These are phyloP conservation scores for Bipolaris zeicola DNA, from an alignment of 2,329 filamentous ascomycete genomes.

Conservation along the genomic window DNA sequence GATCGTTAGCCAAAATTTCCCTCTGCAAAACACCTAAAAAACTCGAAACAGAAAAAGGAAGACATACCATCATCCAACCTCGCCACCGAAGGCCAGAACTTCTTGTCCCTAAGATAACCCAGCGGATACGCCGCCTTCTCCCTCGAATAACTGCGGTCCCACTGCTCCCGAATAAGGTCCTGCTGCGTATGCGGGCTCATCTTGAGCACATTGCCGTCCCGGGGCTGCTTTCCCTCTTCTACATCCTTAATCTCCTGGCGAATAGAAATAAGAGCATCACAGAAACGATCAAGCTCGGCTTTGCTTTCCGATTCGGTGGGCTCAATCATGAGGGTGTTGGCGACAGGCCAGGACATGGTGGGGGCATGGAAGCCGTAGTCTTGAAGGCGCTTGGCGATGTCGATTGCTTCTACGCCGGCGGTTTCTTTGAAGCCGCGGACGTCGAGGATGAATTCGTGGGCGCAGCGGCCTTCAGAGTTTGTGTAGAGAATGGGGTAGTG, in stretches of 20 bases:
- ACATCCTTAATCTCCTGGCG: constrained; percentile 82
- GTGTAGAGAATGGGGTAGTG: constrained; percentile 95
- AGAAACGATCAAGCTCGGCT: constrained; percentile 90
- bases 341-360: constrained; percentile 95
- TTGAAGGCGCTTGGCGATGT: constrained; percentile 94
- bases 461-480: constrained; percentile 84
- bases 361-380: constrained; percentile 98
- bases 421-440: constrained; percentile 82
- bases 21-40: background rate
- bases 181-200: constrained; percentile 84
- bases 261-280: constrained; percentile 86
- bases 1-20: constrained; percentile 26
- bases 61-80: constrained; percentile 83
- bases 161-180: constrained; percentile 76
- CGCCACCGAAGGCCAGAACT: constrained; percentile 92
- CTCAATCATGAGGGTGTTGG: constrained; percentile 97
- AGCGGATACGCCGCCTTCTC: constrained; percentile 88
- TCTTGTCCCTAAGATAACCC: constrained; percentile 85
- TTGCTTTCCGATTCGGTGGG: constrained; percentile 93
- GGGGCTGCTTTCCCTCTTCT: constrained; percentile 77
- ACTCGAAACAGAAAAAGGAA: background rate
- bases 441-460: constrained; percentile 97
- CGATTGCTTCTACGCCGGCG: constrained; percentile 85
- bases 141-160: constrained; percentile 80
- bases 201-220: constrained; percentile 82